phyloP scores from a whole-genome alignment of 2,329 filamentous ascomycete species.

The Cladosporium sp. region DNA sequence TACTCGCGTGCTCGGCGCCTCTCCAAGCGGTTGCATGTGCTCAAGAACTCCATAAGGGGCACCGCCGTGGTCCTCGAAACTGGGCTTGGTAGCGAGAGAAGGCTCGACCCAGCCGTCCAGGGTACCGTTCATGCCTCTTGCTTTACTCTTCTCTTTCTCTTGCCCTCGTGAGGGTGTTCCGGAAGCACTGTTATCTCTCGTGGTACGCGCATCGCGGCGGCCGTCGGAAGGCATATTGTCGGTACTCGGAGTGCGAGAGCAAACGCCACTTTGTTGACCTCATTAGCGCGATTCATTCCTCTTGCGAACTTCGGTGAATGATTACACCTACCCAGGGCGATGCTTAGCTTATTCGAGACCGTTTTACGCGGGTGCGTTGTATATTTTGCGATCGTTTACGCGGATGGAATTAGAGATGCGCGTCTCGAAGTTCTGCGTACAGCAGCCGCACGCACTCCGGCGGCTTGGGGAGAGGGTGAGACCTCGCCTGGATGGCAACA shows the following conservation, averaged over 20 bases:
- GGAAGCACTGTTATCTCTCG: neutral
- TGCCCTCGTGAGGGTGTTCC: conserved; percentile 15
- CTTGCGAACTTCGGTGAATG: neutral
- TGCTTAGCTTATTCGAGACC: conserved; percentile 9
- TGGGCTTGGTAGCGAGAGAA: conserved; percentile 54
- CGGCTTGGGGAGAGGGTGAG: no score
- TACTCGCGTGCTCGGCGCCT: conserved; percentile 60
- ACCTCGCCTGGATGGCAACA: conserved; percentile 1
- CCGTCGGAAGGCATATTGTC: conserved; percentile 11
- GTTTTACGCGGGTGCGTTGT: conserved; percentile 1
- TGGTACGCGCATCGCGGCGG: conserved; percentile 10
- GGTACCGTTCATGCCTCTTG: conserved; percentile 33
- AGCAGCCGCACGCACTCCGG: no score
- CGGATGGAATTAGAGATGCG: neutral
- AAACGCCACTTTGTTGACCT: conserved; percentile 11
- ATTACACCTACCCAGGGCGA: conserved; percentile 13
- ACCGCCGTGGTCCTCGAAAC: conserved; percentile 74
- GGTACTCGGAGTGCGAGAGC: conserved; percentile 3
- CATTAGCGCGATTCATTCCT: conserved; percentile 1
- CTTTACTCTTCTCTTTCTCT: conserved; percentile 24
- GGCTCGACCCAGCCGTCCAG: conserved; percentile 51
- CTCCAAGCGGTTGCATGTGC: conserved; percentile 78
- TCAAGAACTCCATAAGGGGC: conserved; percentile 71
- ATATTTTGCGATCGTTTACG: neutral
- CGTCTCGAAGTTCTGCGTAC: neutral